Conservation (phyloP, 306 rosid genomes). For the Glycine soja region DNA sequence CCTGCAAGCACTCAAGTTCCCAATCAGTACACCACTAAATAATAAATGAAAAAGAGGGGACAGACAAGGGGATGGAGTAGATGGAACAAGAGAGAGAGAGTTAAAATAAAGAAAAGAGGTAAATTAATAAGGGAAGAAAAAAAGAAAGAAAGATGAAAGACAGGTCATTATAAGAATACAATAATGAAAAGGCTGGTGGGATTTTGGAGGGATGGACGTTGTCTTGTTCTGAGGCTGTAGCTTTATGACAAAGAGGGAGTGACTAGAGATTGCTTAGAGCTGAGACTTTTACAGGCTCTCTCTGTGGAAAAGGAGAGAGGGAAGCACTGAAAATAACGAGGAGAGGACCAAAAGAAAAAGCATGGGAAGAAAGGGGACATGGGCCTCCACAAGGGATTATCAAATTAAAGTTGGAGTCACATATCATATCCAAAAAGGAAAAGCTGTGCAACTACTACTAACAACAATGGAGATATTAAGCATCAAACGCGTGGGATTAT, state of each 20-base stretch:
- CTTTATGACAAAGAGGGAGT: conserved; percentile 47
- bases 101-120: not conserved
- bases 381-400: conserved; percentile 34
- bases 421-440: conserved; percentile 8
- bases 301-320: conserved; percentile 3
- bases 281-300: conserved; percentile 52
- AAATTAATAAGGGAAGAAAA: not conserved
- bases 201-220: conserved; percentile 55
- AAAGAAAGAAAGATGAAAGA: conserved; percentile 51
- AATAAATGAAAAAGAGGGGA: conserved; percentile 37
- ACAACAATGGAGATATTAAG: too few species aligned
- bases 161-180: conserved; percentile 59
- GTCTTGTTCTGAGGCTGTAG: conserved; percentile 59
- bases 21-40: conserved; percentile 56
- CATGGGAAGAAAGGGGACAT: not conserved
- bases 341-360: conserved; percentile 24
- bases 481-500: too few species aligned
- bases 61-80: not conserved
- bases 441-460: not conserved
- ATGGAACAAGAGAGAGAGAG: not conserved
- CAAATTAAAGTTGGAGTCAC: conserved; percentile 36
- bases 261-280: conserved; percentile 15
- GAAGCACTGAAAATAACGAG: conserved; percentile 58
- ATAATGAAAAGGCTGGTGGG: conserved; percentile 57
- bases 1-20: conserved; percentile 64